Base-by-base conservation (phyloP, 2,329 filamentous ascomycete species). In the Metarhizium brunneum region DNA sequence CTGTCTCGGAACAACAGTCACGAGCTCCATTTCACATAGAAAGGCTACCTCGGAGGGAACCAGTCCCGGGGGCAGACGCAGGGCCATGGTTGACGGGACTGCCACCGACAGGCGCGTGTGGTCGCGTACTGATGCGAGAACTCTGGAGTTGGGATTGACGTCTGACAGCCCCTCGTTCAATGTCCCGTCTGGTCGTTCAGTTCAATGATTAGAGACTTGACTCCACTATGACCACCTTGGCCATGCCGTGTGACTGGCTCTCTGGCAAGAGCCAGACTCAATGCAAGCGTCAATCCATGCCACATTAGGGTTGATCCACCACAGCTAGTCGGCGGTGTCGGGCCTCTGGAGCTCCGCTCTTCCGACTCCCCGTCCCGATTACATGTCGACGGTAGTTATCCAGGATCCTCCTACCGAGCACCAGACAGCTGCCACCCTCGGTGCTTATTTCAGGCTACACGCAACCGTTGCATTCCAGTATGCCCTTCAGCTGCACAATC, bases 11-110 rank as follows among this genome's bases (percentile, higher is more conserved):
- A 97, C 84, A 25, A 99, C 82, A 0, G 92, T 96, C 55, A 99
- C 88, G 65, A 90, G 83, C 75, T 97, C 92, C 91, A 96, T 97
- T 75, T 99, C 94, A 71, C 92, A 96, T 32, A 97, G 77, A 67
- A 97, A 99, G 52, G 91, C 88, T 49, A 95, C 88, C 74, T 99
- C 94, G 60, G 88, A 79, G 57, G 94, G 90, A 64, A 88, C 87
- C 48, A 96, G 80, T 70, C 74, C 78, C 53, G 70, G 64, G 4
- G 76, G 76, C 14, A 81, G 69, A 35, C 78, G 76, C 52, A 78
- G 68, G 36, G 78, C 78, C 78, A 81, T 81, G 48, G 29, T 30
- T 14, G 35, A 10, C 18, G 48, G 36, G 30, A 50, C 40, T 11
- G n/a, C 42, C 45, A 29, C n/a, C 38, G 42, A 7, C 29, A 14